Evolutionary conservation across 73 alveolate genomes (phyloP).

Genomic region (Paramecium octaurelia): DNA sequence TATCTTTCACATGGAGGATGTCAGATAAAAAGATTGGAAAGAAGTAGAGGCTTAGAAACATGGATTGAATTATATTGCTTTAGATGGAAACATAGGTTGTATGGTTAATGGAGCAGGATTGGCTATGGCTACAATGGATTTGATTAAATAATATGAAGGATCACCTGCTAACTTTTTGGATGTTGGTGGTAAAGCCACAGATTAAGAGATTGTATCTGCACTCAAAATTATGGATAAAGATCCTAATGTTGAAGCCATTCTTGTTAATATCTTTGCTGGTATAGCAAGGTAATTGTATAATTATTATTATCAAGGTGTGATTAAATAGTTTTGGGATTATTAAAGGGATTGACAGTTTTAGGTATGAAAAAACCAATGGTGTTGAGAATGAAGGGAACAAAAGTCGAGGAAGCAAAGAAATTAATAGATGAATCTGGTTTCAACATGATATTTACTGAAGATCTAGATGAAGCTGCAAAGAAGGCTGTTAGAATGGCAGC

Average conservation of each 20-base stretch:
- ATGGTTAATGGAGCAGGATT: constrained; percentile 98
- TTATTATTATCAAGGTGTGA: constrained; percentile 61
- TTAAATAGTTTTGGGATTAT: constrained; percentile 65
- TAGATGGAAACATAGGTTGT: constrained; percentile 90
- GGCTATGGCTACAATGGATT: constrained; percentile 98
- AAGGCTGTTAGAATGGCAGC: constrained; percentile 76
- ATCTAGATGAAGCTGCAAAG: constrained; percentile 81
- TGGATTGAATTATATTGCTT: constrained; percentile 73
- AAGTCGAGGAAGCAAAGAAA: constrained; percentile 74
- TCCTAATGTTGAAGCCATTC: constrained; percentile 86
- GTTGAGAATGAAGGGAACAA: constrained; percentile 81
- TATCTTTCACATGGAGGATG: constrained; percentile 73
- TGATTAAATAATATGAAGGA: constrained; percentile 80
- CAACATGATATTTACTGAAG: constrained; percentile 77
- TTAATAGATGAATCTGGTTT: constrained; percentile 72
- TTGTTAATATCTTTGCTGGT: constrained; percentile 95
- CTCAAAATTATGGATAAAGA: constrained; percentile 70
- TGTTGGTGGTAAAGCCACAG: constrained; percentile 93
- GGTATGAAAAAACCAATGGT: constrained; percentile 78
- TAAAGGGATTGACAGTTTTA: constrained; percentile 65
- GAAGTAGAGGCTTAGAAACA: constrained; percentile 75
- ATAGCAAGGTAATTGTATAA: constrained; percentile 67
- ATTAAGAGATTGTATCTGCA: constrained; percentile 76
- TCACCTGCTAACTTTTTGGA: constrained; percentile 97
- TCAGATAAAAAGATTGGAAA: constrained; percentile 75